Conservation (phyloP, 768 basidiomycete genomes). For the Pleurotus pulmonarius region DNA sequence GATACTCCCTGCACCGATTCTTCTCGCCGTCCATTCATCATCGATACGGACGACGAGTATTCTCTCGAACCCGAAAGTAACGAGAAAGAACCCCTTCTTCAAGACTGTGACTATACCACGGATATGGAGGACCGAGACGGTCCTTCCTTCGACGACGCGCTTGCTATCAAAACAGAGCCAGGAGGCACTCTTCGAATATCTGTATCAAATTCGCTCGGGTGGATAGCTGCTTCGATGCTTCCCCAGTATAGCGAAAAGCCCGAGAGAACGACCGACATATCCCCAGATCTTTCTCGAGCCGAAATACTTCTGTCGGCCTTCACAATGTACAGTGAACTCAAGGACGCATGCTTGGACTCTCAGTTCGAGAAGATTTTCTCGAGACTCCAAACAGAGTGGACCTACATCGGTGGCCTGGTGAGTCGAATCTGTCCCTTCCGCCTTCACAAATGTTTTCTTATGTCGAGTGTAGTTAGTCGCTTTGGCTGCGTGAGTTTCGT, state of each 20-base stretch:
- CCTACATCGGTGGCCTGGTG: slow-evolving; percentile 59
- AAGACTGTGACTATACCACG: slow-evolving; percentile 12
- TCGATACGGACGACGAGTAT: slow-evolving; percentile 40
- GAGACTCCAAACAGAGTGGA: slow-evolving; percentile 60
- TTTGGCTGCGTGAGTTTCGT: slow-evolving; percentile 45
- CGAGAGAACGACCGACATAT: slow-evolving; percentile 25
- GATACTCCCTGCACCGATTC: slow-evolving; percentile 20
- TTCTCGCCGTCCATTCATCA: slow-evolving; percentile 30
- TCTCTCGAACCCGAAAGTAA: slow-evolving; percentile 20
- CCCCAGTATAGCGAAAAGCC: slow-evolving; percentile 43
- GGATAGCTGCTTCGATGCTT: slow-evolving; percentile 20
- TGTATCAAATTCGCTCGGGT: slow-evolving; percentile 16
- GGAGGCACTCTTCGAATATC: slow-evolving; percentile 33
- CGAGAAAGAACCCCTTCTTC: slow-evolving; percentile 14
- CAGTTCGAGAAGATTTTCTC: slow-evolving; percentile 48
- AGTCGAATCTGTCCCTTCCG: slow-evolving; percentile 16
- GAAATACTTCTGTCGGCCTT: slow-evolving; percentile 45
- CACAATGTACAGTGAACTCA: slow-evolving; percentile 55
- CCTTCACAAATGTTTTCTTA: background rate
- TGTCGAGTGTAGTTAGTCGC: slow-evolving; percentile 45
- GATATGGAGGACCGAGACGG: slow-evolving; percentile 14
- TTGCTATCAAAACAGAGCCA: slow-evolving; percentile 12
- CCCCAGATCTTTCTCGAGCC: slow-evolving; percentile 19
- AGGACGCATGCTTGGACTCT: slow-evolving; percentile 39
- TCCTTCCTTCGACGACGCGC: slow-evolving; percentile 16